These are phyloP conservation scores for Tetrapisispora fleetii DNA, from an alignment of 805 yeast species.

Conservation along the genomic window DNA sequence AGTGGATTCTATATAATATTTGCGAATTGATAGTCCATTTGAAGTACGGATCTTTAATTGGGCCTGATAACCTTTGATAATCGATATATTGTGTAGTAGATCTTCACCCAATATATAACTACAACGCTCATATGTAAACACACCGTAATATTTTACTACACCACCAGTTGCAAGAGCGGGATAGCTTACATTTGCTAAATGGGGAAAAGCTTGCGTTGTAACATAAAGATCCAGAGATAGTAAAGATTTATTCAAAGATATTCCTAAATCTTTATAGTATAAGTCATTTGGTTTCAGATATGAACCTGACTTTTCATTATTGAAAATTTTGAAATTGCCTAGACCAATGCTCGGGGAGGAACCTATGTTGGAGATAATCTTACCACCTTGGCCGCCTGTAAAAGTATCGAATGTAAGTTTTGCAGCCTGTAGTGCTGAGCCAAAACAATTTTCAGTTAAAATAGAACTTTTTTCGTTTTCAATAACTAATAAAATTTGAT, in stretches of 20 bases:
- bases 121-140: constrained; percentile 60
- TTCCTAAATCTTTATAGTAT: constrained; percentile 51
- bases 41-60: constrained; percentile 81
- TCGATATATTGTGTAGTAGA: constrained; percentile 41
- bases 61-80: constrained; percentile 64
- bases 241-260: constrained; percentile 43
- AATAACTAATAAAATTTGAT: constrained; percentile 34
- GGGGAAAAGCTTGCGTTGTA: constrained; percentile 54
- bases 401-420: constrained; percentile 45
- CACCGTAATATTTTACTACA: constrained; percentile 47
- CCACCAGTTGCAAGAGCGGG: constrained; percentile 69
- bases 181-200: constrained; percentile 61
- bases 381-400: constrained; percentile 63
- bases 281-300: constrained; percentile 50
- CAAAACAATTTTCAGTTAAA: constrained; percentile 55
- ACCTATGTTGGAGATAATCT: constrained; percentile 58
- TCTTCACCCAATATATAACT: constrained; percentile 55
- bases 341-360: constrained; percentile 74
- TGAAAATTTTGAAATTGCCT: constrained; percentile 46
- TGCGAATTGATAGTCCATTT: constrained; percentile 69
- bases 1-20: constrained; percentile 56
- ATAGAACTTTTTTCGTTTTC: constrained; percentile 21
- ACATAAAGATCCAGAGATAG: constrained; percentile 74
- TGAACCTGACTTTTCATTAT: constrained; percentile 37
- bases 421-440: constrained; percentile 69